Conservation (phyloP, 805 yeast species). For the Torulaspora indica region DNA sequence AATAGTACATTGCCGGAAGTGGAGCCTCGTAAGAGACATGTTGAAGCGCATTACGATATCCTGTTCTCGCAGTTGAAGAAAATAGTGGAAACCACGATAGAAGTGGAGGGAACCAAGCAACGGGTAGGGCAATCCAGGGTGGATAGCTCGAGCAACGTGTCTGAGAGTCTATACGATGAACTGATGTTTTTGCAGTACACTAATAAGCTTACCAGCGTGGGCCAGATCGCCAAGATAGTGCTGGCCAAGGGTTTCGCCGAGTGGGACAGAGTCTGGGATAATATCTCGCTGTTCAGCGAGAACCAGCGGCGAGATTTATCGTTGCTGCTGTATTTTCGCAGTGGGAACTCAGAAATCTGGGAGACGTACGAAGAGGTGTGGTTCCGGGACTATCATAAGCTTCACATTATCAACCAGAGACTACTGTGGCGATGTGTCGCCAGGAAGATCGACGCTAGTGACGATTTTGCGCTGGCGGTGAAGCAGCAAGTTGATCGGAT, state of each 20-base stretch:
- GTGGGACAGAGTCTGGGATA: conserved; percentile 18
- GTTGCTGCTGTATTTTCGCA: conserved; percentile 23
- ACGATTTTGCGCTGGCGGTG: conserved; percentile 1
- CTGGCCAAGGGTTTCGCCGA: conserved; percentile 22
- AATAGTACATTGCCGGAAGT: conserved; percentile 31
- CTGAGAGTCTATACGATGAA: conserved; percentile 18
- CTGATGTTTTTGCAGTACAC: conserved; percentile 24
- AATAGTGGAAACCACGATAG: conserved; percentile 22
- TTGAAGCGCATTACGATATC: conserved; percentile 30
- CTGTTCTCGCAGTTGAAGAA: conserved; percentile 27
- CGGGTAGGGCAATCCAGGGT: not conserved
- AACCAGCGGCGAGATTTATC: conserved; percentile 19
- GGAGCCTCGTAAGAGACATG: conserved; percentile 19
- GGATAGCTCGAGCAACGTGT: conserved; percentile 4
- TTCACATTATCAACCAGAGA: conserved; percentile 22
- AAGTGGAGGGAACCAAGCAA: not conserved
- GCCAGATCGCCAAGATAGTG: conserved; percentile 20
- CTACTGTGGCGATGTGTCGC: conserved; percentile 28
- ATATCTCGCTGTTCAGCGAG: conserved; percentile 19
- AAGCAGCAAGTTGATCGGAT: conserved; percentile 4
- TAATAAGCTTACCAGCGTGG: conserved; percentile 14
- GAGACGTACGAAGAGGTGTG: conserved; percentile 14
- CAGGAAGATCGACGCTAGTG: not conserved
- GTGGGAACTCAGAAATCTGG: conserved; percentile 16
- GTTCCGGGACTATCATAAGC: conserved; percentile 16